phyloP scores from a whole-genome alignment of 257 asterid species.

The Linaria vulgaris region DNA sequence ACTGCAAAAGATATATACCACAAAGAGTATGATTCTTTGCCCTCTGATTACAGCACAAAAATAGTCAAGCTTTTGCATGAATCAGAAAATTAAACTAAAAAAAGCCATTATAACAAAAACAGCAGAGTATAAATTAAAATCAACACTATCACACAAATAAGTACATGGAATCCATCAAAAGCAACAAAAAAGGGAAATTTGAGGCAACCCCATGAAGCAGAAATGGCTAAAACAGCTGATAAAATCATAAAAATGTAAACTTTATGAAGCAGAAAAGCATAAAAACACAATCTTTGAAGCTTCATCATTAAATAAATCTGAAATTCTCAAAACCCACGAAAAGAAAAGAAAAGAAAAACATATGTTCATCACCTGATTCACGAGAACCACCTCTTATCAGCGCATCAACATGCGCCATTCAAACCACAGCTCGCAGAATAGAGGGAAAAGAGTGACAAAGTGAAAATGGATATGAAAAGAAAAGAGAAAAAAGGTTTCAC shows the following conservation, averaged over 20 bases:
- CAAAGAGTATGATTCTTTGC: slow-evolving; percentile 8
- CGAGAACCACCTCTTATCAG: neutral
- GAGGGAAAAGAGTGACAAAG: slow-evolving; percentile 16
- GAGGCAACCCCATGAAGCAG: slow-evolving; percentile 13
- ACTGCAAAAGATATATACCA: slow-evolving; percentile 1
- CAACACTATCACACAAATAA: slow-evolving; percentile 4
- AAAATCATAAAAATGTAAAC: slow-evolving; percentile 7
- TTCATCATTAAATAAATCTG: slow-evolving; percentile 6
- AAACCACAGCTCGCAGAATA: slow-evolving; percentile 21
- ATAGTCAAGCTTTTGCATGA: slow-evolving; percentile 17
- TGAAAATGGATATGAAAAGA: slow-evolving; percentile 1
- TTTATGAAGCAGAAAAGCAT: slow-evolving; percentile 12
- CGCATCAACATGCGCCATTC: slow-evolving; percentile 54
- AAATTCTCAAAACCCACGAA: slow-evolving; percentile 24
- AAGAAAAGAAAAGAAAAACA: slow-evolving; percentile 1
- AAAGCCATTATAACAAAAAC: neutral
- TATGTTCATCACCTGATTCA: slow-evolving; percentile 38
- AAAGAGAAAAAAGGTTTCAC: slow-evolving; percentile 14
- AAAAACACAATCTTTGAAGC: slow-evolving; percentile 13
- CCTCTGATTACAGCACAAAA: neutral
- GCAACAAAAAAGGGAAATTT: neutral
- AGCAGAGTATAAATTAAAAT: neutral
- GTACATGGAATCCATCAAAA: slow-evolving; percentile 13
- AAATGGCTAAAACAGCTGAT: neutral
- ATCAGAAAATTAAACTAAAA: slow-evolving; percentile 11